These are phyloP conservation scores for Trypanosoma scelopori DNA, from an alignment of 208 protist species.

Conservation along the genomic window DNA sequence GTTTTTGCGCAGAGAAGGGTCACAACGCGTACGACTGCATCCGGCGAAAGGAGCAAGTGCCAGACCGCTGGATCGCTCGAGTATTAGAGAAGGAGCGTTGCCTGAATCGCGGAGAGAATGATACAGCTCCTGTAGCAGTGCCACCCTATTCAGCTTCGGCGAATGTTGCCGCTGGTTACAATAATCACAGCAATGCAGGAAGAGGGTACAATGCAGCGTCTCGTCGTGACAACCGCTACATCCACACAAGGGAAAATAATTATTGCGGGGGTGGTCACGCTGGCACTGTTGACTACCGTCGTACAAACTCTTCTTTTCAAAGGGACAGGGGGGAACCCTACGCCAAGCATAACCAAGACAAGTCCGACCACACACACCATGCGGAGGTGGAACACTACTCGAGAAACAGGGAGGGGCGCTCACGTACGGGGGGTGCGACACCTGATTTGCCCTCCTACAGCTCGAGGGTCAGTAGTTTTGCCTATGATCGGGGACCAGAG, in stretches of 20 bases:
- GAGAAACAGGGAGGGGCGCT: slow-evolving; percentile 1
- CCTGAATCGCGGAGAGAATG: background rate
- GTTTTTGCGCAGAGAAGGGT: slow-evolving; percentile 59
- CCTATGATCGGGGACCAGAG: background rate
- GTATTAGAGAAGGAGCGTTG: background rate
- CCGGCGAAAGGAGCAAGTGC: slow-evolving; percentile 34
- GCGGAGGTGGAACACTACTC: background rate
- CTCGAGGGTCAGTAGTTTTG: background rate
- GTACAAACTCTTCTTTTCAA: background rate
- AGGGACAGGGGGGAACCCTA: slow-evolving; percentile 1
- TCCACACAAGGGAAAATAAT: slow-evolving; percentile 4
- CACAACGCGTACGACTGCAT: slow-evolving; percentile 72
- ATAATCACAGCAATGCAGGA: background rate
- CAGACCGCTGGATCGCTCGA: slow-evolving; percentile 56
- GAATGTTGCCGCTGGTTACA: background rate
- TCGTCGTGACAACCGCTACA: slow-evolving; percentile 5
- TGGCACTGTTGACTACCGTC: background rate
- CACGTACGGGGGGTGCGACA: background rate
- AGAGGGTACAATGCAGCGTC: background rate
- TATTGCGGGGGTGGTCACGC: background rate
- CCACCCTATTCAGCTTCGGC: background rate
- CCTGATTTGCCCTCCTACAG: background rate
- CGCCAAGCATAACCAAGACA: background rate
- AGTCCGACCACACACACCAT: background rate
- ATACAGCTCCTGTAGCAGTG: background rate